A percentile compares a stretch with the other conserved stretches of the same genome.
These are phyloP conservation scores for Hygrocybe punicea DNA, from an alignment of 768 basidiomycete species.

Conservation along the genomic window DNA sequence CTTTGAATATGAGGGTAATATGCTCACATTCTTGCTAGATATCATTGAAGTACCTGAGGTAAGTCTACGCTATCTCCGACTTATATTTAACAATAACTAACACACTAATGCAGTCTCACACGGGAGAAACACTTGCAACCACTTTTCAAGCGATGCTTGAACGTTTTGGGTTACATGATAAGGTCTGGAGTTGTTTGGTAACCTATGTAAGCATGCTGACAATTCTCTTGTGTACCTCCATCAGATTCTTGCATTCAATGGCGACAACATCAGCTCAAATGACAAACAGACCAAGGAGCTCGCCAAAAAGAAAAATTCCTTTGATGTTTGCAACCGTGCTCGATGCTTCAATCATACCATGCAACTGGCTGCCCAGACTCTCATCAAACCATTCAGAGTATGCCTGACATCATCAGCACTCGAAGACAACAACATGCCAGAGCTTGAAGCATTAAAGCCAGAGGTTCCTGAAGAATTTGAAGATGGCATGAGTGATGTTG, in stretches of 20 bases:
- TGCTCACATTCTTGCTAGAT: constrained; percentile 31
- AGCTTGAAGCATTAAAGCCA: neutral
- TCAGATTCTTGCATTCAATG: constrained; percentile 30
- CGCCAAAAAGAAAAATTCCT: constrained; percentile 9
- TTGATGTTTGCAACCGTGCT: constrained; percentile 20
- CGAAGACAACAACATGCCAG: neutral
- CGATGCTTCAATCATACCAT: constrained; percentile 40
- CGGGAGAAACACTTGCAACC: constrained; percentile 31
- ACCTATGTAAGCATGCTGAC: too few species aligned
- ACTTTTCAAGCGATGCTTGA: constrained; percentile 33
- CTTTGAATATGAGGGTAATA: constrained; percentile 27
- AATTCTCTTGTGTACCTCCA: too few species aligned
- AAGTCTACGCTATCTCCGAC: neutral
- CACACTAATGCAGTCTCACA: constrained; percentile 26
- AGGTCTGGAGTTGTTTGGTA: constrained; percentile 10
- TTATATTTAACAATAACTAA: neutral
- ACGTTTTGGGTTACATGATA: constrained; percentile 33
- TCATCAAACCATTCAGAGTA: constrained; percentile 35
- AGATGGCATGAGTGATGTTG: constrained; percentile 5
- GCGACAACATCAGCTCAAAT: constrained; percentile 38
- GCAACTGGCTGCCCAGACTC: constrained; percentile 34
- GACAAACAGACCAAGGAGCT: constrained; percentile 33
- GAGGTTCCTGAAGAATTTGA: neutral
- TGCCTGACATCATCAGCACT: neutral
- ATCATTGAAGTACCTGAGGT: constrained; percentile 36